Conservation (phyloP, 805 yeast genomes). For the Ascoidea asiatica region DNA sequence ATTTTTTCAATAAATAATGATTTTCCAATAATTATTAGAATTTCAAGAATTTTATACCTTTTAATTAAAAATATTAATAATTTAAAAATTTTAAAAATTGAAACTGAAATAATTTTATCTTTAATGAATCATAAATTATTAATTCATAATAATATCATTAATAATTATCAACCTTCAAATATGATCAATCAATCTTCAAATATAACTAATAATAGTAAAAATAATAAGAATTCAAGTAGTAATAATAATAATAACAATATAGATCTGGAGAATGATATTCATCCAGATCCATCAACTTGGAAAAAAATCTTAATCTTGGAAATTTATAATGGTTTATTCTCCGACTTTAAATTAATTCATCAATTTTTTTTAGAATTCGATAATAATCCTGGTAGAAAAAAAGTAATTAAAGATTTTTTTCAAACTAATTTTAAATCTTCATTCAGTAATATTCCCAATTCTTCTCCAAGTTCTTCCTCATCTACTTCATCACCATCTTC, state of each 20-base stretch:
- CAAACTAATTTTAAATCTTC: conserved; percentile 23
- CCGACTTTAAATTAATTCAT: conserved; percentile 38
- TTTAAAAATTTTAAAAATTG: conserved; percentile 50
- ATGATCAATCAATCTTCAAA: too few relatives aligned
- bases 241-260: too few relatives aligned
- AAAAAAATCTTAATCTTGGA: conserved; percentile 64
- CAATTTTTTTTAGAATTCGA: conserved; percentile 54
- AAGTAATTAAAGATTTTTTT: conserved; percentile 45
- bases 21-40: conserved; percentile 63
- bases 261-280: too few relatives aligned
- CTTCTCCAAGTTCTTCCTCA: too few relatives aligned
- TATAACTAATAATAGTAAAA: too few relatives aligned
- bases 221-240: too few relatives aligned
- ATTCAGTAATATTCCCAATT: conserved; percentile 21
- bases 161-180: too few relatives aligned
- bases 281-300: conserved; percentile 61
- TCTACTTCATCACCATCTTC: too few relatives aligned
- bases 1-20: conserved; percentile 43
- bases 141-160: conserved; percentile 35
- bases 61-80: conserved; percentile 46
- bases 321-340: conserved; percentile 44
- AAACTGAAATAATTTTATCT: conserved; percentile 71
- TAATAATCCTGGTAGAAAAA: conserved; percentile 36
- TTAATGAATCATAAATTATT: conserved; percentile 62
- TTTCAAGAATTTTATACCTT: conserved; percentile 55